Evolutionary conservation across 1,139 yeast species (phyloP), one percentile per base, ranked within the genome.

Genomic region (Candida anutae): DNA sequence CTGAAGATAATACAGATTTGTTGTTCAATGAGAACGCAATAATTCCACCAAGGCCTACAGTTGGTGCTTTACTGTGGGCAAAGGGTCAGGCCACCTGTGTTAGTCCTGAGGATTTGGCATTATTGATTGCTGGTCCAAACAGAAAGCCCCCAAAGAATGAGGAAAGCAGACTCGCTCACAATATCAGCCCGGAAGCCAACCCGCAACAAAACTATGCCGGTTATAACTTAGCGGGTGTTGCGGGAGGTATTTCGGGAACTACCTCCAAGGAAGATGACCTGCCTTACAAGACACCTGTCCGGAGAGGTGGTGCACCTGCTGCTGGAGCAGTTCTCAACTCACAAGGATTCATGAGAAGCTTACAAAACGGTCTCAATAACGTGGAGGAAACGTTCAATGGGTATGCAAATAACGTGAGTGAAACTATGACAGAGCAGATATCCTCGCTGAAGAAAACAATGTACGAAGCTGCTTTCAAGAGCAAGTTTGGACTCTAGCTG

Each of bases 51-150:
- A 67, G 97, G 26, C 98, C 98, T 1, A 66, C 74, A 4, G 76
- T 84, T 5, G 74, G 87, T 28, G 74, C 94, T 0, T 62, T 84
- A 30, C 93, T 80, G 53, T 83, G 96, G 94, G 85, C 93, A 8
- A 76, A 79, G 40, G 95, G 95, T 5, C 62, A 50, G 29, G 68
- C 78, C 2, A 74, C 71, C 23, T 66, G 68, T 35, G 67, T 80
- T 11, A 61, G 75, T 3, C 53, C 69, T 19, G 66, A 69, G 2
- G 95, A 84, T 36, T 55, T 81, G 36, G 67, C 74, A 25, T 32
- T 42, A n/a, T 45, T 79, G 26, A 59, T 81, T 21, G 75, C 76
- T 6, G 85, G 87, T 1, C 75, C 74, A 1, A 69, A 65, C 32
- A 62, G 84, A 42, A 66, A 70, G 15, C 56, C 63, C 0, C 56